These are phyloP conservation scores for Parachlorella kessleri DNA, from an alignment of 139 green algal genomes.

Conservation along the genomic window DNA sequence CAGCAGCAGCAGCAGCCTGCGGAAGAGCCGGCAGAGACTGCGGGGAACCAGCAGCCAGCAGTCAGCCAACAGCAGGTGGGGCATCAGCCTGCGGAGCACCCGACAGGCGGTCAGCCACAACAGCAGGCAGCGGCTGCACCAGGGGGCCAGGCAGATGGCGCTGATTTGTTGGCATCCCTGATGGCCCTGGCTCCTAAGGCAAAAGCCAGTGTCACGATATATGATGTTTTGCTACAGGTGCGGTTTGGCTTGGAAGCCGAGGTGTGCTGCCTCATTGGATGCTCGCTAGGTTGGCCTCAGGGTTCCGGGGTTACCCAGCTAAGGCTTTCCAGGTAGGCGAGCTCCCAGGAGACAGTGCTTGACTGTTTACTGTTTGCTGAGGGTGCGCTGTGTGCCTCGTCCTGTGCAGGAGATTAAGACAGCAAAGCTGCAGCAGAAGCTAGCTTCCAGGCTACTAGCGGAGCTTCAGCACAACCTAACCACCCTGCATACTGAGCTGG, in stretches of 20 bases:
- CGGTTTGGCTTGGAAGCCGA: neutral
- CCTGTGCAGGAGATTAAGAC: conserved; percentile 34
- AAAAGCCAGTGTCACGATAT: conserved; percentile 48
- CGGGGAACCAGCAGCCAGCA: neutral
- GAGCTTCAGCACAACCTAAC: conserved; percentile 30
- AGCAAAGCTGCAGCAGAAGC: conserved; percentile 52
- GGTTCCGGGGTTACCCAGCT: too few relatives aligned
- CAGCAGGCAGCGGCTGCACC: neutral
- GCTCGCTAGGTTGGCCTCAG: too few relatives aligned
- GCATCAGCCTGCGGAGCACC: neutral
- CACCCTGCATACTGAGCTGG: conserved; percentile 12
- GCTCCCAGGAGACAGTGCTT: too few relatives aligned
- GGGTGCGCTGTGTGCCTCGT: too few relatives aligned
- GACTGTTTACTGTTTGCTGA: too few relatives aligned
- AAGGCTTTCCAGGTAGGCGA: too few relatives aligned
- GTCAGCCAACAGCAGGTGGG: neutral
- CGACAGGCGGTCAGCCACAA: neutral
- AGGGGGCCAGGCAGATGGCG: neutral
- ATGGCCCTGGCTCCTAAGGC: neutral
- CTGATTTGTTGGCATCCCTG: neutral
- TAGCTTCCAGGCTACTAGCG: conserved; percentile 21
- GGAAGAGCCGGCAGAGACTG: neutral
- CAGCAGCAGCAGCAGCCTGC: neutral
- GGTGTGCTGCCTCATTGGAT: neutral
- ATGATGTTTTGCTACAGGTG: conserved; percentile 53